phyloP scores from a whole-genome alignment of 192 early-diverging fungal species.

The Backusella westeae region DNA sequence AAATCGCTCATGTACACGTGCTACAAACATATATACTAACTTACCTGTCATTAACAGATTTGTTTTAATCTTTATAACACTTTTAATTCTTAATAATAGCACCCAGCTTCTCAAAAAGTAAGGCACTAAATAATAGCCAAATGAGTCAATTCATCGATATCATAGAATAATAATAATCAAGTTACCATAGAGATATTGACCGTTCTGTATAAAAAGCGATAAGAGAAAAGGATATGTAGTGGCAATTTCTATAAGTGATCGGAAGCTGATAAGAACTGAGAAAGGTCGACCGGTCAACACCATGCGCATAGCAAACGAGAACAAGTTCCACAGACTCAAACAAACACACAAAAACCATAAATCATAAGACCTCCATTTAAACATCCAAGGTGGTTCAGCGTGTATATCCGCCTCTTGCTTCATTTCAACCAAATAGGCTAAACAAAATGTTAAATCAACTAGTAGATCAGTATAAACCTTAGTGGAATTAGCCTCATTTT shows the following conservation, averaged over 20 bases:
- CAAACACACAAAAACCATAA: conserved; percentile 33
- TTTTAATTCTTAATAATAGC: conserved; percentile 49
- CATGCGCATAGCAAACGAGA: conserved; percentile 24
- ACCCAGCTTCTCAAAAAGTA: conserved; percentile 59
- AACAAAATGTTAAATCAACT: conserved; percentile 52
- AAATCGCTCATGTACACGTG: background rate
- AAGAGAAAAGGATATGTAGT: conserved; percentile 56
- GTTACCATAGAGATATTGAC: conserved; percentile 42
- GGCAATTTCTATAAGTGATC: conserved; percentile 41
- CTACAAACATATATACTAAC: background rate
- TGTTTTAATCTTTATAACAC: conserved; percentile 53
- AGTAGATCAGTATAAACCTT: conserved; percentile 52
- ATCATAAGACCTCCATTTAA: conserved; percentile 37
- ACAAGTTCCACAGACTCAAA: conserved; percentile 23
- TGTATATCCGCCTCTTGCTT: conserved; percentile 30
- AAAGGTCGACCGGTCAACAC: conserved; percentile 12
- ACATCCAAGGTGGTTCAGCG: conserved; percentile 46
- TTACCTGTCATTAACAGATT: conserved; percentile 46
- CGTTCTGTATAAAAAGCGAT: conserved; percentile 34
- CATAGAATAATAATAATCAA: conserved; percentile 34
- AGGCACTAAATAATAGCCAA: conserved; percentile 33
- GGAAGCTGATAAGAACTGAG: conserved; percentile 40
- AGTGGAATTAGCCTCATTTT: background rate
- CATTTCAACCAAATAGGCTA: conserved; percentile 55
- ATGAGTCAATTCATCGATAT: background rate